These are phyloP conservation scores for Colletotrichum acutatum DNA, from an alignment of 2,329 filamentous ascomycete species.

Conservation along the genomic window DNA sequence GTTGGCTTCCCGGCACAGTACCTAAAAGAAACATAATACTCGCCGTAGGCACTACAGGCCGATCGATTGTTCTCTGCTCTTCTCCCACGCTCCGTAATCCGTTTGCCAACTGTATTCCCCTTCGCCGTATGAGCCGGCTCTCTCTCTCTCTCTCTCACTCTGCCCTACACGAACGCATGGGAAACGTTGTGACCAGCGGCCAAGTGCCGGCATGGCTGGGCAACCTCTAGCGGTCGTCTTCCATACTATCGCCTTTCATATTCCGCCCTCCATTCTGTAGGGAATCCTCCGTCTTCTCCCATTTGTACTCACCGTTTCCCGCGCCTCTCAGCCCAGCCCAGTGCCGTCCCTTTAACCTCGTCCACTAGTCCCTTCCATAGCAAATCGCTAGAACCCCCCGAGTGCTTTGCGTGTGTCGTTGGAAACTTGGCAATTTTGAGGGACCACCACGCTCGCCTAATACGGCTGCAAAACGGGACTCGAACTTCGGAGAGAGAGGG, in stretches of 20 bases:
- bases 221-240: neutral
- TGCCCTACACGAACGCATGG: slow-evolving; percentile 27
- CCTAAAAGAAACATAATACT: neutral
- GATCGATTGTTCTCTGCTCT: neutral
- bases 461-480: neutral
- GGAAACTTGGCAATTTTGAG: neutral
- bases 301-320: too few relatives aligned
- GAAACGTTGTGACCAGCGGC: slow-evolving; percentile 22
- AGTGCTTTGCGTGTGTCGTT: neutral
- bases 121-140: neutral
- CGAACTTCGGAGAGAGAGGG: neutral
- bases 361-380: neutral
- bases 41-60: neutral
- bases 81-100: neutral
- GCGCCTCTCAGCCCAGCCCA: neutral
- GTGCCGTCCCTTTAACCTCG: neutral
- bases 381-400: neutral
- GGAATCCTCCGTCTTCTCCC: neutral
- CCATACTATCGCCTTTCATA: neutral
- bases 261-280: neutral
- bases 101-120: neutral
- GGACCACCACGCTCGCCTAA: neutral
- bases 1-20: neutral
- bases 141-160: too few relatives aligned
- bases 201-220: slow-evolving; percentile 34